These are phyloP conservation scores for Lipomyces starkeyi DNA, from an alignment of 805 yeast genomes.

Conservation along the genomic window DNA sequence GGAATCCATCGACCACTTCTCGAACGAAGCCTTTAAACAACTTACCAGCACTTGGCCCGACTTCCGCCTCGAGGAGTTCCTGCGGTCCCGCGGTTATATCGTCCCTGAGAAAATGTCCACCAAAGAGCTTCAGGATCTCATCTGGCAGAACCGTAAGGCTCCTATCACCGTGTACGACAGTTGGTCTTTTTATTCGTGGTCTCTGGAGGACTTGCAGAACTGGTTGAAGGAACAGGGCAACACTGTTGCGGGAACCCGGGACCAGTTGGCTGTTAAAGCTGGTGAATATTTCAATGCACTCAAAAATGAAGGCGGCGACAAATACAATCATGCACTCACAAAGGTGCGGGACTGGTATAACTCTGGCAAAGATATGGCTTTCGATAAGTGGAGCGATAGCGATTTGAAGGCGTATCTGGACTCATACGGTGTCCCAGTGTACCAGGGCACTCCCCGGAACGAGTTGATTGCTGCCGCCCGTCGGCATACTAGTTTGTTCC, in stretches of 20 bases:
- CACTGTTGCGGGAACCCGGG: constrained; percentile 52
- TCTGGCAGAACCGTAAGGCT: constrained; percentile 49
- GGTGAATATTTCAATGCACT: constrained; percentile 55
- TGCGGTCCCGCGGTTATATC: constrained; percentile 47
- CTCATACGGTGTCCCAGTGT: constrained; percentile 48
- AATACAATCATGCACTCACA: constrained; percentile 50
- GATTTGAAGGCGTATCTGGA: constrained; percentile 63
- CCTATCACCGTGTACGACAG: constrained; percentile 50
- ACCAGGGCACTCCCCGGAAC: constrained; percentile 36
- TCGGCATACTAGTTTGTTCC: constrained; percentile 25
- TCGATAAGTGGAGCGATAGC: constrained; percentile 59
- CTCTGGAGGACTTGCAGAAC: constrained; percentile 53
- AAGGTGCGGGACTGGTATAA: constrained; percentile 48
- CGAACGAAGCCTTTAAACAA: constrained; percentile 37
- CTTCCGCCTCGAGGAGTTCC: constrained; percentile 44
- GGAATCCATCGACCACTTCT: constrained; percentile 31
- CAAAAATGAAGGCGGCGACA: constrained; percentile 50
- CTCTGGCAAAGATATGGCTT: constrained; percentile 51
- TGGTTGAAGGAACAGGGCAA: constrained; percentile 58
- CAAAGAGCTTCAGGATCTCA: constrained; percentile 53
- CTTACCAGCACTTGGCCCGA: constrained; percentile 46
- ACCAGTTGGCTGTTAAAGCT: constrained; percentile 55
- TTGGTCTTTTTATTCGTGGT: constrained; percentile 63
- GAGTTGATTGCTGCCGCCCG: constrained; percentile 39
- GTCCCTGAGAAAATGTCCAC: constrained; percentile 43